A percentile compares a stretch with the other conserved stretches of the same genome.
Evolutionary conservation across 306 rosid genomes (phyloP).

Genomic region (Ammopiptanthus mongolicus): DNA sequence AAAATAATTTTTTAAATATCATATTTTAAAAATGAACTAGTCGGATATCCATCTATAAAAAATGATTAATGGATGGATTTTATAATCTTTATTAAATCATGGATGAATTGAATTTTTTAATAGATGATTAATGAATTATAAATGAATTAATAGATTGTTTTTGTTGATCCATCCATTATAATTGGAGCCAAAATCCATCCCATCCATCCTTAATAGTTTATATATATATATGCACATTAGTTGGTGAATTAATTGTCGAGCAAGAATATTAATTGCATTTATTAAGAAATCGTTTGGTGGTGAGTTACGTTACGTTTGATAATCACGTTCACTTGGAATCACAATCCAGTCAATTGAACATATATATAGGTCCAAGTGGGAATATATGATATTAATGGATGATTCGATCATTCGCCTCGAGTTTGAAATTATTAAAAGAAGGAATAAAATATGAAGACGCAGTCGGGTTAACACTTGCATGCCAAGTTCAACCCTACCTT

Average conservation of each 20-base stretch:
- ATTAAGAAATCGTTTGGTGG: constrained; percentile 22
- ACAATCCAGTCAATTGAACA: neutral
- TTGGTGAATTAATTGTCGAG: constrained; percentile 7
- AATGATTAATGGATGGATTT: no score
- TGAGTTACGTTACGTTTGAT: constrained; percentile 8
- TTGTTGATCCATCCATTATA: no score
- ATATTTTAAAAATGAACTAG: no score
- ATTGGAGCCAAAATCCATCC: no score
- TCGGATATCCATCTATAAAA: no score
- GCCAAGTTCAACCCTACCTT: neutral
- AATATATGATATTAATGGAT: neutral
- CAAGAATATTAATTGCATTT: constrained; percentile 4
- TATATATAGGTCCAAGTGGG: neutral
- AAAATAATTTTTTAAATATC: no score
- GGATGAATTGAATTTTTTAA: no score
- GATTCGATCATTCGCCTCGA: constrained; percentile 7
- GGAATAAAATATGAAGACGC: neutral
- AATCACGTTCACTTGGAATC: constrained; percentile 14
- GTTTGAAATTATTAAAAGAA: neutral
- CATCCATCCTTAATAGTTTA: no score
- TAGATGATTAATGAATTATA: no score
- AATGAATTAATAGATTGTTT: no score
- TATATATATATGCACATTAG: neutral
- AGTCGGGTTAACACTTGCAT: neutral
- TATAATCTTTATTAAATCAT: no score